These are phyloP conservation scores for Dryadomyces quercivorus DNA, from an alignment of 2,329 filamentous ascomycete genomes.

Conservation along the genomic window DNA sequence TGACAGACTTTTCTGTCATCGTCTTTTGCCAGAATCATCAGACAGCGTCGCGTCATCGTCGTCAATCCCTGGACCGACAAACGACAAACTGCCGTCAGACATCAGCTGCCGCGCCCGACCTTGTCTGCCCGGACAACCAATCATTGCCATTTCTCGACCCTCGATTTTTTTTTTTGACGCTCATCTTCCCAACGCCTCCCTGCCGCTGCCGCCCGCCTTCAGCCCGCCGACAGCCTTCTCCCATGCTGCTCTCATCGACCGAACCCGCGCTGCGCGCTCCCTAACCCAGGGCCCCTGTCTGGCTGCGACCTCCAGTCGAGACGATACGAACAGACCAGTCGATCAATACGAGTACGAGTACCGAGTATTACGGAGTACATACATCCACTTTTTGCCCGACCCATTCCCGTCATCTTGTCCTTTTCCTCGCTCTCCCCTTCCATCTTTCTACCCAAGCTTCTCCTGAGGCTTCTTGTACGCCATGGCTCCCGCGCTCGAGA, in stretches of 20 bases:
- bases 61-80: too few species aligned
- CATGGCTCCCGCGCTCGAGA: slow-evolving; percentile 7
- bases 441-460: neutral
- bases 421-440: neutral
- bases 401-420: neutral
- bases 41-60: too few species aligned
- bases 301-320: slow-evolving; percentile 2
- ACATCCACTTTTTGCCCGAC: neutral
- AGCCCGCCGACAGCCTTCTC: neutral
- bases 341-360: too few species aligned
- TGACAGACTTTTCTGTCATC: too few species aligned
- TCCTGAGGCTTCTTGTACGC: neutral
- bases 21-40: too few species aligned
- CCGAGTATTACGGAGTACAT: too few species aligned
- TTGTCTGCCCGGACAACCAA: too few species aligned
- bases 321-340: neutral
- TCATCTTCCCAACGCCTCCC: too few species aligned
- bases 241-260: slow-evolving; percentile 11
- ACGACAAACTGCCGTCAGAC: too few species aligned
- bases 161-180: too few species aligned
- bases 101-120: too few species aligned
- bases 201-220: neutral
- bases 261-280: slow-evolving; percentile 7
- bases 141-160: too few species aligned
- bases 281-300: slow-evolving; percentile 10